Conservation (phyloP, 352 stramenopile genomes). For the Globisporangium spiculum region DNA sequence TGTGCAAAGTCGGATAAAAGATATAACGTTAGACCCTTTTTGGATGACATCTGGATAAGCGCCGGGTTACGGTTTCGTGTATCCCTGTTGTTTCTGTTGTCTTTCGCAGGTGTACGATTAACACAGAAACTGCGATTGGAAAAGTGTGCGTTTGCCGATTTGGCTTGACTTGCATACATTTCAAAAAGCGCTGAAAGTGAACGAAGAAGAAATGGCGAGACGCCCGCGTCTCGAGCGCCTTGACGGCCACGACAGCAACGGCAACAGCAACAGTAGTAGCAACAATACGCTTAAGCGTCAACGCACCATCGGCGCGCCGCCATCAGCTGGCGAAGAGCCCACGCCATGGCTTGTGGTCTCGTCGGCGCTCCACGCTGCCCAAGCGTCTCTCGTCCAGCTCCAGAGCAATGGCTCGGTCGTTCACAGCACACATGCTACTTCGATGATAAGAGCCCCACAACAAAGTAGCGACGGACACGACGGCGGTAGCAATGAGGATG, state of each 20-base stretch:
- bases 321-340: background rate
- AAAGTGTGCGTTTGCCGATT: background rate
- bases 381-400: background rate
- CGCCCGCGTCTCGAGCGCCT: background rate
- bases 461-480: background rate
- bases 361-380: background rate
- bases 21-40: too few species aligned
- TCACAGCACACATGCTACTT: background rate
- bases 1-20: too few species aligned
- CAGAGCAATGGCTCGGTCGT: background rate
- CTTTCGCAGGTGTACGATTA: background rate
- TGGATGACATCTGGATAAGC: background rate
- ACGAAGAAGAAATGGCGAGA: slow-evolving; percentile 2
- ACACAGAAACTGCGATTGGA: too few species aligned
- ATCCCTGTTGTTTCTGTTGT: background rate
- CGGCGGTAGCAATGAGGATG: background rate
- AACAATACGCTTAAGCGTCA: background rate
- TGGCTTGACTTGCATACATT: background rate
- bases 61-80: background rate
- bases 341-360: slow-evolving; percentile 12
- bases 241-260: background rate
- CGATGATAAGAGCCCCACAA: background rate
- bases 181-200: background rate
- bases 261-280: background rate
- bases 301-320: background rate